Evolutionary conservation across 495 filamentous ascomycete genomes (phyloP), one percentile per base, ranked within the genome.

Genomic region (Tuber microsphaerosporum): DNA sequence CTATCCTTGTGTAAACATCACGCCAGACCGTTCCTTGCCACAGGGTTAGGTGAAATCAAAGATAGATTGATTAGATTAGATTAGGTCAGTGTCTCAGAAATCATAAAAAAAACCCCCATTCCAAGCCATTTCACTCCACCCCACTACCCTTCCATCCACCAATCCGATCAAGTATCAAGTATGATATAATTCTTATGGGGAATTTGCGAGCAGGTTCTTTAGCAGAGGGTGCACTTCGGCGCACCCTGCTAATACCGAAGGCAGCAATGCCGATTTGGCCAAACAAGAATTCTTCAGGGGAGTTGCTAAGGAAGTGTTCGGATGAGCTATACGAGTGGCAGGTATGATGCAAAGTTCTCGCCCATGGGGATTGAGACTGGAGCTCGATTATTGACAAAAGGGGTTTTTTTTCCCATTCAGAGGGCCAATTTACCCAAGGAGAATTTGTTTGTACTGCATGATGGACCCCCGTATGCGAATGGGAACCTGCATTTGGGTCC

Each of bases 381-480:
- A 42, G 72, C 37, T 61, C 37, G 71, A 37, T 42, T 41, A 19
- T 46, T 31, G 56, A 34, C 37, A 12, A 44, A 14, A 84, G n/a
- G 9, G 10, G n/a, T 4, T 65, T 31, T 34, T 26, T 4, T 34
- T 65, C 22, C 42, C 42, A 12, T 76, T n/a, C 68, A 79, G 77
- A 79, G 61, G 37, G 73, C 70, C n/a, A 48, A 87, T 56, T 86
- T 90, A 71, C 87, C 89, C 71, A 86, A 85, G 71, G 84, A 88
- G 51, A 84, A 88, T 70, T 84, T 86, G 17, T 98, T 97, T 80
- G 85, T 94, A 17, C 87, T 99, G 17, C 94, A 98, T 84, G 95
- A 99, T 90, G 95, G 95, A 1, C 95, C 95, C 1, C 95, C 96
- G 0, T 99, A 98, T 83, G 95, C 95, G 70, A 99, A 99, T 83